Base-by-base conservation (phyloP, 257 asterid genomes). In the Solanum commersonii region DNA sequence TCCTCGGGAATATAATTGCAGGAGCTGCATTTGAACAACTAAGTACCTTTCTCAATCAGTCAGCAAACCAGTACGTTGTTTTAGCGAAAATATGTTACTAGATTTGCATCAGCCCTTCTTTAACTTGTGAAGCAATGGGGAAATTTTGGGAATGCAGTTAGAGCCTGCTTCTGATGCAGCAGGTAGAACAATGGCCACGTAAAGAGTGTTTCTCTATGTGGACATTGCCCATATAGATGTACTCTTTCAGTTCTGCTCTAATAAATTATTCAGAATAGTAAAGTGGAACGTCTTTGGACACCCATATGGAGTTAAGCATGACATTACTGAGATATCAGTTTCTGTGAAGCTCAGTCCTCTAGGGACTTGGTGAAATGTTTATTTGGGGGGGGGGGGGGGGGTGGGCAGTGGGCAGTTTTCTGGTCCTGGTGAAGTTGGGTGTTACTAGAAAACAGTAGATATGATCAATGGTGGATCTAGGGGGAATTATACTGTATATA, bases 1-100 rank as follows among this genome's bases (percentile, higher is more conserved):
- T 97, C 91, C 98, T 97, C 3, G 94, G 94, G 77, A 97, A 98
- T 84, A 92, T 97, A 88, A 94, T 97, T 38, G 91, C 96, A 9
- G 99, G 99, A 91, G 90, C 98, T 86, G 99, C 99, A 52, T 92
- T 97, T 88, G 95, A 96, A 88, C 98, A 97, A 74, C 98, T 97
- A 27, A 91, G 91, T 86, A 81, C 90, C 63, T 97, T 97, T 91
- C 63, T 96, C 88, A 84, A 94, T 84, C 93, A 94, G 90, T 94
- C 99, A 22, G 91, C 99, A 31, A 92, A 90, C 38, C 90, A 93
- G 99, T 97, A 95, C 3, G 99, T 94, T 86, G 16, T 87, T 56
- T 18, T 37, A 74, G 44, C 20, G 9, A 31, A 82, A 49, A 31
- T 49, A 82, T 49, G 27, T 82, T 44, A 10, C 70, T 82, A 49